Percentiles rank a stretch among this genome's conserved stretches.
Evolutionary conservation across 257 asterid genomes (phyloP).

Genomic region (Forsythia viridissima): DNA sequence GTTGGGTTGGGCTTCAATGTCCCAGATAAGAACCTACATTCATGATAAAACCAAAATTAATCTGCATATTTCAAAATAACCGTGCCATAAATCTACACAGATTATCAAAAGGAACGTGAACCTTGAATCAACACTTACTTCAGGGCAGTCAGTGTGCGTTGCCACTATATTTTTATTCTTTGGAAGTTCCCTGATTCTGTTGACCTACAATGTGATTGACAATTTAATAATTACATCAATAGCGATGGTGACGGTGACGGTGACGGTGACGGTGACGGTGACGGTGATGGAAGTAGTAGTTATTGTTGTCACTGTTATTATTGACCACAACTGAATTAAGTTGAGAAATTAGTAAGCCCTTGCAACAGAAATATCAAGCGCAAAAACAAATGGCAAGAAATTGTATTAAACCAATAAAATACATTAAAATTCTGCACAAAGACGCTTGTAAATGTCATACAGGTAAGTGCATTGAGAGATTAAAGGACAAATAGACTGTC

Average conservation of each 20-base stretch:
- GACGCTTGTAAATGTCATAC: background rate
- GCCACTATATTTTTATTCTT: constrained; percentile 62
- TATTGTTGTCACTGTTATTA: background rate
- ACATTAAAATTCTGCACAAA: background rate
- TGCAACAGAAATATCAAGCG: background rate
- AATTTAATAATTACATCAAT: constrained; percentile 3
- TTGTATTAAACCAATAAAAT: background rate
- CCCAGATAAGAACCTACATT: constrained; percentile 95
- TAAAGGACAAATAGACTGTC: background rate
- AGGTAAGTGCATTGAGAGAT: background rate
- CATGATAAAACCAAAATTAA: constrained; percentile 16
- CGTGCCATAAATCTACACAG: background rate
- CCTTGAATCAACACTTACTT: background rate
- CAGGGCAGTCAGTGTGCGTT: constrained; percentile 5
- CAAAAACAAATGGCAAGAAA: background rate
- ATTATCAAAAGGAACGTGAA: constrained; percentile 11
- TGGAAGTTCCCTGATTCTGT: constrained; percentile 96
- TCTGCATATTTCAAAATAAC: constrained; percentile 11
- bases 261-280: background rate
- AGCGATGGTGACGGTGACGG: background rate
- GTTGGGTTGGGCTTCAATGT: constrained; percentile 93
- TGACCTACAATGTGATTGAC: constrained; percentile 54
- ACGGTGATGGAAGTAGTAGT: background rate
- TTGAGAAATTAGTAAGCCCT: background rate
- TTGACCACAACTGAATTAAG: background rate